These are phyloP conservation scores for Populus hybrid DNA, from an alignment of 441 rosid species.

Conservation along the genomic window DNA sequence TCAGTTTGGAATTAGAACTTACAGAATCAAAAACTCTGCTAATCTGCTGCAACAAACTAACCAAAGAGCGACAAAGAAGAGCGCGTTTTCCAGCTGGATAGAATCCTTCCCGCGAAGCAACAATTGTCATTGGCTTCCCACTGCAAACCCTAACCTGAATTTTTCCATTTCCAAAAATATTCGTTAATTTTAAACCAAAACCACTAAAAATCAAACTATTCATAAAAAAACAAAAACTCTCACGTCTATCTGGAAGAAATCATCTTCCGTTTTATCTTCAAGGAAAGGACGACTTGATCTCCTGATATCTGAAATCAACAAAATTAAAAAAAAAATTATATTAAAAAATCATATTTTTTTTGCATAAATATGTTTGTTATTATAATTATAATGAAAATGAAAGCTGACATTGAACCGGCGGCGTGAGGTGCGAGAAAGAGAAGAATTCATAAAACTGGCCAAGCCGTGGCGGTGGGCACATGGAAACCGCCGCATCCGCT, in stretches of 20 bases:
- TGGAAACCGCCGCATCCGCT: conserved; percentile 28
- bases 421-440: conserved; percentile 58
- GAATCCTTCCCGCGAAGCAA: conserved; percentile 58
- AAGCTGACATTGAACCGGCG: conserved; percentile 50
- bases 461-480: conserved; percentile 58
- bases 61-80: conserved; percentile 46
- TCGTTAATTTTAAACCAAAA: neutral
- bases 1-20: conserved; percentile 18
- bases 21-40: conserved; percentile 60
- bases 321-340: neutral
- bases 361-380: neutral
- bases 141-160: conserved; percentile 62
- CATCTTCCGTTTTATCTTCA: conserved; percentile 77
- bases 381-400: neutral
- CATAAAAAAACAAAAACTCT: conserved; percentile 9
- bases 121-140: conserved; percentile 57
- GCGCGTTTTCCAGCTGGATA: conserved; percentile 50
- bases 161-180: conserved; percentile 1
- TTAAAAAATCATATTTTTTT: neutral
- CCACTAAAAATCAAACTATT: neutral
- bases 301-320: conserved; percentile 62
- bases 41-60: conserved; percentile 51
- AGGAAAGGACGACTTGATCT: conserved; percentile 72
- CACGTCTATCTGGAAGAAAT: conserved; percentile 93
- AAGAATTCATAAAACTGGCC: conserved; percentile 67